These are phyloP conservation scores for Gelatoporia subvermispora DNA, from an alignment of 768 basidiomycete genomes.

Conservation along the genomic window DNA sequence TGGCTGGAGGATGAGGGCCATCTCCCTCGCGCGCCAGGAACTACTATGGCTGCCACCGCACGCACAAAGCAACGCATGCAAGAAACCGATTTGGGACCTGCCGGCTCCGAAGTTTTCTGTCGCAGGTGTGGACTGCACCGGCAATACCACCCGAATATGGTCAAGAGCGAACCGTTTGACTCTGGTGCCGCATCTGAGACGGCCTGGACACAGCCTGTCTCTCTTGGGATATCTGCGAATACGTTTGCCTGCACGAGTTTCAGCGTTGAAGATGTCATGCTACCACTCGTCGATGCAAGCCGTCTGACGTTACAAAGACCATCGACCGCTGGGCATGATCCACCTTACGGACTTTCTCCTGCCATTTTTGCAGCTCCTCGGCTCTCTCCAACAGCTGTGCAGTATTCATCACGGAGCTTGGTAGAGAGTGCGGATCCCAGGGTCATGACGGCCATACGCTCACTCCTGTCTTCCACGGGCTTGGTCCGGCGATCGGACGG, in stretches of 20 bases:
- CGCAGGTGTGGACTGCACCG: conserved; percentile 19
- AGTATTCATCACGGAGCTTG: conserved; percentile 14
- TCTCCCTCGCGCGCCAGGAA: conserved; percentile 26
- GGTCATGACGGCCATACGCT: conserved; percentile 20
- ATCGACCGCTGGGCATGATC: background rate
- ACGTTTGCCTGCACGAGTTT: conserved; percentile 8
- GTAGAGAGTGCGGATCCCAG: conserved; percentile 24
- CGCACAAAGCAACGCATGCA: conserved; percentile 3
- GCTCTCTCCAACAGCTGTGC: background rate
- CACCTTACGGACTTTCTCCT: conserved; percentile 7
- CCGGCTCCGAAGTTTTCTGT: conserved; percentile 13
- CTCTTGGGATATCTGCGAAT: background rate
- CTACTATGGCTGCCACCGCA: background rate
- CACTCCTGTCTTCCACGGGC: background rate
- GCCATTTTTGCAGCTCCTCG: conserved; percentile 7
- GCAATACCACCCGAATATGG: conserved; percentile 12
- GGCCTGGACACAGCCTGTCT: background rate
- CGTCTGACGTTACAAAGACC: conserved; percentile 3
- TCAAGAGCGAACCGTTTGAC: conserved; percentile 2
- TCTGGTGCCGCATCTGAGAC: background rate
- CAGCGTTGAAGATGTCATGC: conserved; percentile 2
- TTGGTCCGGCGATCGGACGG: too few species aligned
- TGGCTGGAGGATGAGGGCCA: conserved; percentile 40
- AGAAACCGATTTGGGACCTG: background rate
- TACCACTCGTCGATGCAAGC: conserved; percentile 9